Base-by-base conservation (phyloP, 345 rosid genomes). In the Stellera chamaejasme region DNA sequence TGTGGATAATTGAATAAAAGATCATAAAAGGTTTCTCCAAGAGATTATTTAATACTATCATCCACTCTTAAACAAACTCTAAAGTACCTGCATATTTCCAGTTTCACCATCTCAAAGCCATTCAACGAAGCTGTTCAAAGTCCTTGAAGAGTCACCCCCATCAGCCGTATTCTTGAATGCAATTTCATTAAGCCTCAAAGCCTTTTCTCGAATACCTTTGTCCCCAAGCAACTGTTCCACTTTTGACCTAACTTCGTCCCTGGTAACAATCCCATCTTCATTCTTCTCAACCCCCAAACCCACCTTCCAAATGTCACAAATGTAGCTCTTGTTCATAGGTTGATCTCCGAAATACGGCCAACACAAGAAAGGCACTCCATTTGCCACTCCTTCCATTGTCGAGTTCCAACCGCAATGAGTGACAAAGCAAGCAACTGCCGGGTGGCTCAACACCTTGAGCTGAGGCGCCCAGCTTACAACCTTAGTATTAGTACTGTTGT, bases 361-460 rank as follows among this genome's bases (percentile, higher is more conserved):
- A 45, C 84, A 81, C 45, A 77, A 15, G 72, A 84, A 65, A 14
- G 87, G 87, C 15, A 79, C 62, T 5, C 84, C 83, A 43, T 63
- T 81, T 59, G 71, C 53, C 13, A 65, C 60, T 14, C 75, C 87
- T 66, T 84, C 83, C 58, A 79, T 28, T 39, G 75, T 74, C 23
- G 91, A 81, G 56, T 79, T 81, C 91, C 85, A 81, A 19, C 88
- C 88, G 15, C 83, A 79, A 49, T 79, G 87, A 67, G 81, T 81
- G 45, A 75, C 63, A 16, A 76, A 76, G 41, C 77, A 72, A 41
- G 77, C 81, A 45, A 69, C 55, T 11, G 75, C 65, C 53, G 66
- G 57, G 50, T 55, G 60, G 5, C 56, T 56, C 6, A 76, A 72
- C 45, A 76, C 68, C 63, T 66, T 70, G 10, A 56, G 66, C 45